Conservation (phyloP, 345 rosid species). For the Citrus sinensis region DNA sequence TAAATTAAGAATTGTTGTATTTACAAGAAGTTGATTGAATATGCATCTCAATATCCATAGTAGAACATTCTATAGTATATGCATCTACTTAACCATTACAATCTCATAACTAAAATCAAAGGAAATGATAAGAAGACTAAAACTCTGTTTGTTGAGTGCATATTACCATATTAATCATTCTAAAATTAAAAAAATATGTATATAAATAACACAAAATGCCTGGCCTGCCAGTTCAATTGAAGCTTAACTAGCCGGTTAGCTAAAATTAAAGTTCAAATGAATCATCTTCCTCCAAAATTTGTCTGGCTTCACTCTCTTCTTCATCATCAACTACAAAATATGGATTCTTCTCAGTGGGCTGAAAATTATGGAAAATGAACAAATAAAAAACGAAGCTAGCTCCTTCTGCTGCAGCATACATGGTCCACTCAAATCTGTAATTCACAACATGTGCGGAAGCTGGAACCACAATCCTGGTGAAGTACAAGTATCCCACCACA, state of each 20-base stretch:
- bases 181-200: no score
- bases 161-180: no score
- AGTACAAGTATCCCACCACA: slow-evolving; percentile 42
- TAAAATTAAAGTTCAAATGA: slow-evolving; percentile 31
- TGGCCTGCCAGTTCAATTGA: background rate
- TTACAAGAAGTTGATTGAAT: no score
- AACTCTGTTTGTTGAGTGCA: no score
- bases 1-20: no score
- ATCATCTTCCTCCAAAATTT: slow-evolving; percentile 36
- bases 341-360: slow-evolving; percentile 49
- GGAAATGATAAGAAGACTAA: no score
- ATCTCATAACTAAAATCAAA: no score
- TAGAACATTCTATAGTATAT: no score
- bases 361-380: slow-evolving; percentile 43
- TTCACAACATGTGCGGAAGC: slow-evolving; percentile 28
- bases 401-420: slow-evolving; percentile 29
- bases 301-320: slow-evolving; percentile 34
- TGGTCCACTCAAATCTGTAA: slow-evolving; percentile 39
- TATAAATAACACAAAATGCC: background rate
- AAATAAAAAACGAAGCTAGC: slow-evolving; percentile 47
- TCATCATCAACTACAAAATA: slow-evolving; percentile 41
- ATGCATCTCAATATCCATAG: no score
- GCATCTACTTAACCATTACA: no score
- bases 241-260: background rate
- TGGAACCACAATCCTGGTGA: slow-evolving; percentile 44